Conservation (phyloP, 139 green algal species). For the Chlorella sp. region DNA sequence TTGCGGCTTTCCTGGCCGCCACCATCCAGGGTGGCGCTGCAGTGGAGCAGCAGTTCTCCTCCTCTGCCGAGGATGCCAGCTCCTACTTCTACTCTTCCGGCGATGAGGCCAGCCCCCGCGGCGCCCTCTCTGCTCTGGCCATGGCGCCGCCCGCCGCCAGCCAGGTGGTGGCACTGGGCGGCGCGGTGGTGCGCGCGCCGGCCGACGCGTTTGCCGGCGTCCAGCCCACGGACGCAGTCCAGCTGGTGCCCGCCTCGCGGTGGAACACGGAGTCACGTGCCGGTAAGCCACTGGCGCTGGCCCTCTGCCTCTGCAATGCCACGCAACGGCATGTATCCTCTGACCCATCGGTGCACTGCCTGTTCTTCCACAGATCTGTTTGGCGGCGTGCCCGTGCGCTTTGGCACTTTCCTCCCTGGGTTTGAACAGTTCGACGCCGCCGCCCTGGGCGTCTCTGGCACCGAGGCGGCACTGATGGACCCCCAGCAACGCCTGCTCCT, state of each 20-base stretch:
- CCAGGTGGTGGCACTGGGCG: slow-evolving; percentile 2
- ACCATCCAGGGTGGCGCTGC: slow-evolving; percentile 3
- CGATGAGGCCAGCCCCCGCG: no score
- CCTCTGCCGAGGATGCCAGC: no score
- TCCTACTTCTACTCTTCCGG: no score
- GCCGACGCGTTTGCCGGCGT: slow-evolving; percentile 14
- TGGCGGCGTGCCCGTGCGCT: slow-evolving; percentile 36
- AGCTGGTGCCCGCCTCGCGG: slow-evolving; percentile 24
- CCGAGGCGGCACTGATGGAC: slow-evolving; percentile 71
- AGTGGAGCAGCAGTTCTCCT: no score
- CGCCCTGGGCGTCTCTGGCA: slow-evolving; percentile 50
- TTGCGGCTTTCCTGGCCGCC: slow-evolving; percentile 52
- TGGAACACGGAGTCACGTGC: slow-evolving; percentile 21
- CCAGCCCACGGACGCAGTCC: slow-evolving; percentile 19
- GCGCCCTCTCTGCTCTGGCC: no score
- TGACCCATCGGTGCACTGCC: no score
- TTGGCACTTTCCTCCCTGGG: slow-evolving; percentile 38
- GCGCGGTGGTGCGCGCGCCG: neutral
- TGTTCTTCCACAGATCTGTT: slow-evolving; percentile 2
- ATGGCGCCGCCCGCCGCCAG: neutral
- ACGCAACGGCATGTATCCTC: no score
- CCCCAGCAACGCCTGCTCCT: slow-evolving; percentile 86
- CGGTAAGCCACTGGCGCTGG: no score
- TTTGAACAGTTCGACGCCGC: slow-evolving; percentile 60
- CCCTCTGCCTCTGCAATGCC: no score